Conservation (phyloP, 345 rosid genomes). For the Eucalyptus lansdowneana region DNA sequence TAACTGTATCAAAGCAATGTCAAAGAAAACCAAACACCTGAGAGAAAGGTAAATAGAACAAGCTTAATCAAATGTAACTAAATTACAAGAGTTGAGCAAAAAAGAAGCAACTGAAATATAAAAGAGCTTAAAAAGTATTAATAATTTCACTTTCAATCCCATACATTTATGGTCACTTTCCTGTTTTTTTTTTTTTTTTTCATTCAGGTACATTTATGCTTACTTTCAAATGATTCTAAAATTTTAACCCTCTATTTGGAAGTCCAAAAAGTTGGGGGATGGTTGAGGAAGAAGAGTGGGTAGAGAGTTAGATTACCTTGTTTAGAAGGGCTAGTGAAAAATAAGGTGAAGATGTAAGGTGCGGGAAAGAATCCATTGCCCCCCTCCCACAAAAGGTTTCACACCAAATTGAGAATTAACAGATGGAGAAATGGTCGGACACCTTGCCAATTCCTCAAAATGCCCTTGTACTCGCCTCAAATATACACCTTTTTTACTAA, state of each 20-base stretch:
- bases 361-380: not conserved
- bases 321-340: not conserved
- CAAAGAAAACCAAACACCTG: not conserved
- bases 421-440: not conserved
- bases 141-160: not conserved
- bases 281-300: not conserved
- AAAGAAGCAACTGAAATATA: not conserved
- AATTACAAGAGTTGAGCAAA: not conserved
- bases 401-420: not conserved
- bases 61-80: not conserved
- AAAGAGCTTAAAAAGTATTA: not conserved
- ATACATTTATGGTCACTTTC: not conserved
- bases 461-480: not conserved
- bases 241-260: not conserved
- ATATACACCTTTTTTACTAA: not conserved
- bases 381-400: not conserved
- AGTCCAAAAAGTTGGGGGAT: not conserved
- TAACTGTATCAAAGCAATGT: not conserved
- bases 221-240: not conserved
- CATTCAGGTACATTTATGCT: not conserved
- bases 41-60: not conserved
- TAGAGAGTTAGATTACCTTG: not conserved
- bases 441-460: not conserved
- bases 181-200: not conserved
- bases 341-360: not conserved